Evolutionary conservation across 2,329 filamentous ascomycete genomes (phyloP), one percentile per base, ranked within the genome.

Genomic region (Pezicula rhizophila): DNA sequence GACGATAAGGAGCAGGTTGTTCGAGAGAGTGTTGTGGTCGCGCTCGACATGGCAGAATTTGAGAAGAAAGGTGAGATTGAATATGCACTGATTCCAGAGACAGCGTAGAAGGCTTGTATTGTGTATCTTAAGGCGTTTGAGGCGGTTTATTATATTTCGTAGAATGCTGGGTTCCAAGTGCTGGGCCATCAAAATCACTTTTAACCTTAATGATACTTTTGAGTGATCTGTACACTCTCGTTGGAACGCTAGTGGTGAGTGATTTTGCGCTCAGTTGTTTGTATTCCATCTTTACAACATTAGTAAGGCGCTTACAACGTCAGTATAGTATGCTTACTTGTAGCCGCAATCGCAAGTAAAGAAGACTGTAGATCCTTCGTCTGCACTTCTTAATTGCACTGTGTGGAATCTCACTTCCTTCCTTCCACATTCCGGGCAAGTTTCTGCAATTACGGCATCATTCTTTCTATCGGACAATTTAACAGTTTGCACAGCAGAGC

Each of bases 41-140:
- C 93, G 40, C 76, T 99, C 57, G 93, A 99, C 68, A 99, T 99
- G 89, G 93, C 91, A 10, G 92, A 96, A 64, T 96, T 89, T 63
- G 93, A 99, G 75, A 89, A 87, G 74, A 87, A 83, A 58, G 87
- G 88, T 38, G 82, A 96, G 69, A 73, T 82, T 28, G 91, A 99
- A 66, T 99, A 99, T 74, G 93, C 93, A 42, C 78, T 96, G 62
- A 85, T 97, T 57, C 92, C 91, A 3, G 80, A 87, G 60, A 68
- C 69, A 44, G 55, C 50, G 15, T 58, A 58, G 49, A 45, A 43
- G 39, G 35, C 44, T 42, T 15, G 20, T 18, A 35, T 25, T 7
- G 33, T 15, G 17, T n/a, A 49, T 45, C 11, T 17, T 31, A 14
- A 28, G 46, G 53, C 25, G 23, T 52, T 26, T 52, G 20, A 11